Evolutionary conservation across 2,329 filamentous ascomycete species (phyloP), one percentile per base, ranked within the genome.

Genomic region (Neonectria neomacrospora): DNA sequence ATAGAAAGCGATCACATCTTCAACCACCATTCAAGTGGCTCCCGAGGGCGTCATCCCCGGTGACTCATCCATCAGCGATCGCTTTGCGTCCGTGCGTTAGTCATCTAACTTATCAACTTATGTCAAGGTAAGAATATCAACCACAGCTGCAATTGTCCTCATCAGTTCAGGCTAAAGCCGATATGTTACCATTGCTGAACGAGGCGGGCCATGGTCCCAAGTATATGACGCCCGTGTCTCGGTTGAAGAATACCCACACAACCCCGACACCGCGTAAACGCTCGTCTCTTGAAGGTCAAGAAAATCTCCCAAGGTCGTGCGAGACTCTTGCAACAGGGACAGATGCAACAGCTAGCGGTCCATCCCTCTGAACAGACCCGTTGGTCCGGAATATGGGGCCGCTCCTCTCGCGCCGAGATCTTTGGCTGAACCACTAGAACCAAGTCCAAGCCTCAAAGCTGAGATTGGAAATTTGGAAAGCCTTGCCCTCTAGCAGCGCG

Each of bases 371-470:
- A 41, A 39, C 16, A 50, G 18, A 55, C 44, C 22, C 2, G 18
- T 41, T 45, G 54, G 41, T 50, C 54, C 54, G 32, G 44, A 28
- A 32, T 18, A 12, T 22, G 11, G 39, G 47, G 12, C 11, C 42
- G 20, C 14, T 10, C 32, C 22, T 47, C 39, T 48, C n/a, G n/a
- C 54, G 41, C 59, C 45, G 53, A 57, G 39, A 18, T 20, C 47
- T 44, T 62, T 47, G n/a, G 45, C 26, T 9, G n/a, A 28, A 41
- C 14, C 18, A 28, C 44, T 28, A 37, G 22, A 47, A 45, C 18
- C 16, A 30, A n/a, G 30, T 41, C 22, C 22, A 23, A 54, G 12
- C 47, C 47, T 28, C 47, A 22, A 20, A 41, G 37, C 10, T 41
- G 22, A 2, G 4, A 48, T 54, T 3, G 20, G 39, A 52, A 52